phyloP scores from a whole-genome alignment of 164 flowering plant genomes.

The Stephania yunnanensis region DNA sequence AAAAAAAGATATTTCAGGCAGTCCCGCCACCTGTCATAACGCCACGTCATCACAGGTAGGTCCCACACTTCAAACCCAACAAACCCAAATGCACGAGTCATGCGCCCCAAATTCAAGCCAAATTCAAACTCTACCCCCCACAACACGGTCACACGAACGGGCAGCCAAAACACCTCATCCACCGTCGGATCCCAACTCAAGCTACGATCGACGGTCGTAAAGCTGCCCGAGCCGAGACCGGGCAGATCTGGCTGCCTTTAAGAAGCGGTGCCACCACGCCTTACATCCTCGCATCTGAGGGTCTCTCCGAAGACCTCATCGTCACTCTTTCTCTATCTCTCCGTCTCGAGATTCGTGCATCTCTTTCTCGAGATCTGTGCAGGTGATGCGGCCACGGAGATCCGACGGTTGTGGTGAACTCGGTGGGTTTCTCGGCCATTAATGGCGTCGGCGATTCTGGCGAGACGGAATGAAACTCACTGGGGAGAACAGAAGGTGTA shows the following conservation, averaged over 20 bases:
- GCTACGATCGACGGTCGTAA: slow-evolving; percentile 5
- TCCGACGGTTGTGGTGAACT: slow-evolving; percentile 26
- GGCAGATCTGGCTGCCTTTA: slow-evolving; percentile 32
- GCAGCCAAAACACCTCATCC: slow-evolving; percentile 8
- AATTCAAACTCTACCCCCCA: background rate
- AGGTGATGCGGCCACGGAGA: slow-evolving; percentile 25
- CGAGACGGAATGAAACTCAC: slow-evolving; percentile 26
- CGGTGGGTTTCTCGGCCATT: slow-evolving; percentile 15
- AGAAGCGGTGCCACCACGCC: slow-evolving; percentile 15
- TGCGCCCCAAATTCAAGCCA: slow-evolving; percentile 11
- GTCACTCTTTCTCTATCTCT: background rate
- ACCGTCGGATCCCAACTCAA: slow-evolving; percentile 10
- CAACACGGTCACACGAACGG: slow-evolving; percentile 13
- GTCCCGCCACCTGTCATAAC: background rate
- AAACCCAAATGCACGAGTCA: slow-evolving; percentile 14
- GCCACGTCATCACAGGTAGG: background rate
- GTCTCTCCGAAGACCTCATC: slow-evolving; percentile 18
- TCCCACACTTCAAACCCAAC: background rate
- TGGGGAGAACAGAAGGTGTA: slow-evolving; percentile 38
- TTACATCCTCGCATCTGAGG: slow-evolving; percentile 22
- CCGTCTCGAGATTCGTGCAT: background rate
- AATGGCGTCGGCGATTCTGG: slow-evolving; percentile 42
- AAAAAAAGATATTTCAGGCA: background rate
- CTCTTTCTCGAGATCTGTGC: background rate
- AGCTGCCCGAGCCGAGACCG: background rate